Percentiles rank a stretch among this genome's conserved stretches.
phyloP scores from a whole-genome alignment of 352 stramenopile genomes.

The Phytophthora megakarya region DNA sequence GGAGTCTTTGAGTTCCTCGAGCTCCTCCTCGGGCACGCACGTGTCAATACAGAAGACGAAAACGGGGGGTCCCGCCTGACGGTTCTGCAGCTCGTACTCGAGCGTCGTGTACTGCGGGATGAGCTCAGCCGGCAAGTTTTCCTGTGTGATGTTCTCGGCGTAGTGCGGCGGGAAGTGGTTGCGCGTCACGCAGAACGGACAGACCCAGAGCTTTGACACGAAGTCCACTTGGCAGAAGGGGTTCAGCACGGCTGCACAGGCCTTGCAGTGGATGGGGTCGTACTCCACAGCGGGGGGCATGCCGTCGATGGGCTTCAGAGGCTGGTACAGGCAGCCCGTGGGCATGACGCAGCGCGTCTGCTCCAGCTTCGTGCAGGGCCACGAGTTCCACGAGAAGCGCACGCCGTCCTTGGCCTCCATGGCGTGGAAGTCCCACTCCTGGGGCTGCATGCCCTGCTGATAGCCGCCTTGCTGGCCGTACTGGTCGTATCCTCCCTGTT shows the following conservation, averaged over 20 bases:
- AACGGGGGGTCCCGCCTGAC: conserved; percentile 93
- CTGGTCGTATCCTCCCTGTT: conserved; percentile 47
- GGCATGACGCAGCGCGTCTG: conserved; percentile 98
- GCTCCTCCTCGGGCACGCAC: conserved; percentile 95
- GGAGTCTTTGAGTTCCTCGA: conserved; percentile 98
- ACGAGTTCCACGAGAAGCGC: conserved; percentile 99
- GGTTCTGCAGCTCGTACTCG: conserved; percentile 98
- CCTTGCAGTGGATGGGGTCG: conserved; percentile 98
- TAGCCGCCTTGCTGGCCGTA: conserved; percentile 53
- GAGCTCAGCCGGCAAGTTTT: conserved; percentile 98
- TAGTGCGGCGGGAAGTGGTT: conserved; percentile 98
- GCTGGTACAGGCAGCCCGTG: conserved; percentile 93
- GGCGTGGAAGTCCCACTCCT: conserved; percentile 88
- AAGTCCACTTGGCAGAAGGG: conserved; percentile 99
- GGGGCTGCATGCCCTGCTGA: conserved; percentile 68
- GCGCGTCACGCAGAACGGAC: conserved; percentile 98
- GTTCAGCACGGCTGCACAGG: conserved; percentile 97
- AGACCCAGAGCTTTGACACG: conserved; percentile 99
- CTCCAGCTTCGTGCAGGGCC: conserved; percentile 97
- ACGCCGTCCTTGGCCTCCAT: conserved; percentile 92
- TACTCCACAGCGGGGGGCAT: conserved; percentile 95
- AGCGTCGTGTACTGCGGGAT: conserved; percentile 99
- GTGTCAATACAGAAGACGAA: conserved; percentile 99
- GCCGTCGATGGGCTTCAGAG: conserved; percentile 97
- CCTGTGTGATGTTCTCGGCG: conserved; percentile 97